Evolutionary conservation across 129 eudicot genomes (phyloP).

Genomic region (Centella asiatica): DNA sequence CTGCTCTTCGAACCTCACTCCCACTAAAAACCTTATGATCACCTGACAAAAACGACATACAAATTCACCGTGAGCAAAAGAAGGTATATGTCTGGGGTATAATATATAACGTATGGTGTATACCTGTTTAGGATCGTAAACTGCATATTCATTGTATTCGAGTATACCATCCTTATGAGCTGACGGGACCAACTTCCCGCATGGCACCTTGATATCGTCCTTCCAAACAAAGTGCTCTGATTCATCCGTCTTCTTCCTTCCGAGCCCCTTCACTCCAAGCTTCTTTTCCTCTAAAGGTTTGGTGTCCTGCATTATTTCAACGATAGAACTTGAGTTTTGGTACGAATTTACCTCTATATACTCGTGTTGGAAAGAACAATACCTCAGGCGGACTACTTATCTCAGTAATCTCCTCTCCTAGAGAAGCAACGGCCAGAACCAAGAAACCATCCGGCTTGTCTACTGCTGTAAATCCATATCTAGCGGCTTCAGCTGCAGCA

Average conservation of each 20-base stretch:
- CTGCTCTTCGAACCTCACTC: conserved; percentile 67
- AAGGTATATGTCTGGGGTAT: no score
- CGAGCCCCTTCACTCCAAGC: conserved; percentile 61
- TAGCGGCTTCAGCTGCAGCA: conserved; percentile 90
- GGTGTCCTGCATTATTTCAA: conserved; percentile 31
- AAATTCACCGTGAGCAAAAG: not conserved
- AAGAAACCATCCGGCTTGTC: conserved; percentile 87
- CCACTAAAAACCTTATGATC: conserved; percentile 67
- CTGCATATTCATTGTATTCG: conserved; percentile 87
- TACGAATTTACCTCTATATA: not conserved
- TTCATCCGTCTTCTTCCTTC: conserved; percentile 77
- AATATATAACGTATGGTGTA: no score
- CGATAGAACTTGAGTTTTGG: not conserved
- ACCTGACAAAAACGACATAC: conserved; percentile 25
- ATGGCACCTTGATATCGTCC: conserved; percentile 78
- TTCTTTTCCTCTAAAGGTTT: conserved; percentile 51
- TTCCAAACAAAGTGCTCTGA: conserved; percentile 79
- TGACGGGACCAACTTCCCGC: conserved; percentile 59
- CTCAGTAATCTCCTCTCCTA: conserved; percentile 53
- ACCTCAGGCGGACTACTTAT: conserved; percentile 50
- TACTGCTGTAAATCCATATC: conserved; percentile 73
- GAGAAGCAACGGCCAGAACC: conserved; percentile 69
- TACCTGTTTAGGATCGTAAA: conserved; percentile 79
- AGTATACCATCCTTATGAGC: conserved; percentile 63
- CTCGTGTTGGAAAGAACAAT: not conserved